phyloP scores from a whole-genome alignment of 108 stramenopile genomes.

The Asterionellopsis glacialis region DNA sequence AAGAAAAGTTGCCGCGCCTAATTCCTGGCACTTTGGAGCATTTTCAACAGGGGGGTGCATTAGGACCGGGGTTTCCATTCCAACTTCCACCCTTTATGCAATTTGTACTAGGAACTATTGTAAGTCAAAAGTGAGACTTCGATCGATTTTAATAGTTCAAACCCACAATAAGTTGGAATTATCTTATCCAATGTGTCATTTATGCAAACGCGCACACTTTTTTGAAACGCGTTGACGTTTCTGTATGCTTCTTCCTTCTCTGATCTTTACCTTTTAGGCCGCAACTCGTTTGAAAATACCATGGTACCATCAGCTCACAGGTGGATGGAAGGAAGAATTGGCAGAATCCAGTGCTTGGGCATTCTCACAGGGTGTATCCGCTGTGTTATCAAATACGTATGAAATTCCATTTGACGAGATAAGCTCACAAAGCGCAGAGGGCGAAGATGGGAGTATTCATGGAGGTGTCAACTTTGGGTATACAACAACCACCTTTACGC shows the following conservation, averaged over 20 bases:
- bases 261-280: too few relatives aligned
- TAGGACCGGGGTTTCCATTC: constrained; percentile 2
- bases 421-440: not conserved
- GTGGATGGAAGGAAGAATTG: constrained; percentile 18
- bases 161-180: too few relatives aligned
- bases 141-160: constrained; percentile 7
- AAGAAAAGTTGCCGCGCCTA: constrained; percentile 15
- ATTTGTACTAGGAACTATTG: not conserved
- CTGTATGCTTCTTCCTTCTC: too few relatives aligned
- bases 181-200: too few relatives aligned
- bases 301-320: not conserved
- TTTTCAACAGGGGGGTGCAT: not conserved
- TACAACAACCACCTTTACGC: not conserved
- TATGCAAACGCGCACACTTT: too few relatives aligned
- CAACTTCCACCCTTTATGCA: constrained; percentile 1
- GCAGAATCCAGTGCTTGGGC: constrained; percentile 15
- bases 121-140: not conserved
- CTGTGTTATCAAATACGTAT: constrained; percentile 17
- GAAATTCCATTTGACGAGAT: constrained; percentile 3
- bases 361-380: constrained; percentile 17
- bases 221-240: too few relatives aligned
- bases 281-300: constrained; percentile 2
- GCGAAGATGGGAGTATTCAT: not conserved
- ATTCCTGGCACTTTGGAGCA: constrained; percentile 9
- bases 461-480: constrained; percentile 1